phyloP scores from a whole-genome alignment of 768 basidiomycete genomes.

The Lepiota brunneoincarnata region DNA sequence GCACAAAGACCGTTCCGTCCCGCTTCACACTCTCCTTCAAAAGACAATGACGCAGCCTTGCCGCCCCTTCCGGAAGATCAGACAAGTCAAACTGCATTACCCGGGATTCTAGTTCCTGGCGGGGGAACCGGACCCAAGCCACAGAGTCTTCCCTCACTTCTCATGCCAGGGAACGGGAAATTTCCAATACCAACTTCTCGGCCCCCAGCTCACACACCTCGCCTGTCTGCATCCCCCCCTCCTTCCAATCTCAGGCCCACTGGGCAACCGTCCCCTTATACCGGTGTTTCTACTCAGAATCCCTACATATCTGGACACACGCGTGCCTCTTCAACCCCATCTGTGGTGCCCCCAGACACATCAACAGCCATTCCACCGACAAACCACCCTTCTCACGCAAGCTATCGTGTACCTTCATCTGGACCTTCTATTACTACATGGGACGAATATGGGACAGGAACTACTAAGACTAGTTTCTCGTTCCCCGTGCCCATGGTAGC shows the following conservation, averaged over 20 bases:
- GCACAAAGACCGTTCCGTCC: background rate
- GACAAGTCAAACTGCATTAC: background rate
- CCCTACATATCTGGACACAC: constrained; percentile 18
- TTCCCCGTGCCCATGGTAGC: constrained; percentile 32
- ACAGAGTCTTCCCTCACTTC: constrained; percentile 9
- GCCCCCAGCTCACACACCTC: constrained; percentile 13
- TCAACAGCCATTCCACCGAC: background rate
- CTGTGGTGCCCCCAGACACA: background rate
- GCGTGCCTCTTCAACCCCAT: constrained; percentile 13
- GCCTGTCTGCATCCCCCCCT: constrained; percentile 15
- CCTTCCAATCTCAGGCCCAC: constrained; percentile 6
- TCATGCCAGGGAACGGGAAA: constrained; percentile 2
- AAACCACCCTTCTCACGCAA: background rate
- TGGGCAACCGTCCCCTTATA: background rate
- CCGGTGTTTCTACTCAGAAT: constrained; percentile 10
- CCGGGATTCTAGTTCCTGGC: constrained; percentile 7
- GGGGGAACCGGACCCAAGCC: constrained; percentile 31
- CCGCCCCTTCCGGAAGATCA: constrained; percentile 38
- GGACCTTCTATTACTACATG: background rate
- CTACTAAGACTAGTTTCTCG: constrained; percentile 18
- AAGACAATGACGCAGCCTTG: constrained; percentile 27
- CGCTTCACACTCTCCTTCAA: constrained; percentile 13
- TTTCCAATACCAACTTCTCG: constrained; percentile 12
- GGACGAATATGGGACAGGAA: constrained; percentile 5
- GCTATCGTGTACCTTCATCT: background rate